Percentiles rank a stretch among this genome's conserved stretches.
Conservation (phyloP, 495 filamentous ascomycete genomes). For the Penicillium psychrofluorescens region DNA sequence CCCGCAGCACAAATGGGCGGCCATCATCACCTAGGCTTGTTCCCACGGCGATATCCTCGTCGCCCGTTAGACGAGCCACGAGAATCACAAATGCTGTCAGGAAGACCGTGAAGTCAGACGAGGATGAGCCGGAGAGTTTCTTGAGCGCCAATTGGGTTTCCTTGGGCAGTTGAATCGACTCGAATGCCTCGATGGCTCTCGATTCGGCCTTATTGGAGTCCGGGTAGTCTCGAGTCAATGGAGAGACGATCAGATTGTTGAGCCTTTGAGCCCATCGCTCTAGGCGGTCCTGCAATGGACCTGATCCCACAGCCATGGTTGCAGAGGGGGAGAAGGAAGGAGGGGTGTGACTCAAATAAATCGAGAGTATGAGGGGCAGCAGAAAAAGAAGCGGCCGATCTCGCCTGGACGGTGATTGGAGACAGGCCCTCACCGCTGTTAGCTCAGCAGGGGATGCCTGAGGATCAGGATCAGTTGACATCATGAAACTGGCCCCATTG, state of each 20-base stretch:
- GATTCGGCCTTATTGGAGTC: constrained; percentile 28
- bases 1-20: constrained; percentile 42
- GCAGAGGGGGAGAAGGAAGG: constrained; percentile 14
- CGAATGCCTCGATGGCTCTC: constrained; percentile 42
- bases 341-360: constrained; percentile 11
- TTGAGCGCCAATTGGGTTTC: constrained; percentile 30
- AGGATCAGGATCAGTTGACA: no score
- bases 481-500: no score
- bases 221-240: constrained; percentile 45
- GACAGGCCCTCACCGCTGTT: no score
- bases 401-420: constrained; percentile 19
- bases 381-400: constrained; percentile 17
- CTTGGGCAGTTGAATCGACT: constrained; percentile 33
- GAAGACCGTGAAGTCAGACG: constrained; percentile 39
- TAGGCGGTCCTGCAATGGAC: constrained; percentile 36
- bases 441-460: no score
- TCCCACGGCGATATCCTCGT: constrained; percentile 45
- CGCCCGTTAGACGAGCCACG: constrained; percentile 44
- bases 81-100: constrained; percentile 41
- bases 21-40: constrained; percentile 38
- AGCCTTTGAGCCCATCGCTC: constrained; percentile 42
- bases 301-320: constrained; percentile 31
- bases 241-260: constrained; percentile 41
- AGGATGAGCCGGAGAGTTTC: constrained; percentile 30
- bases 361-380: constrained; percentile 16